A percentile compares a stretch with the other conserved stretches of the same genome.
phyloP scores from a whole-genome alignment of 1,139 yeast genomes.

The Sugiyamaella neomexicana region DNA sequence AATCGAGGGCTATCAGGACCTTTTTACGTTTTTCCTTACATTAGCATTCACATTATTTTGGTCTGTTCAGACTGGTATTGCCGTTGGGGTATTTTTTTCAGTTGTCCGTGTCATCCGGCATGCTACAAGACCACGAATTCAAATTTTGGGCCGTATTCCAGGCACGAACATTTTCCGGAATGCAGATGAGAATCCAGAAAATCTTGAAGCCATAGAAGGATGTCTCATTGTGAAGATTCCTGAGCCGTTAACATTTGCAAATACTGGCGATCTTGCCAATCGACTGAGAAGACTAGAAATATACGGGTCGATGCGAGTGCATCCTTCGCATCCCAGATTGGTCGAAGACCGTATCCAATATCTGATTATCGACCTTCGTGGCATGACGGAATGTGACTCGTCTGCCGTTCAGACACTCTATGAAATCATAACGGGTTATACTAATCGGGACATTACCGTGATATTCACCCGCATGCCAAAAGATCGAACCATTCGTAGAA shows the following conservation, averaged over 20 bases:
- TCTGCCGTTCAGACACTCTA: slow-evolving; percentile 77
- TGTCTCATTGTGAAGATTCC: slow-evolving; percentile 85
- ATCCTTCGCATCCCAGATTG: slow-evolving; percentile 72
- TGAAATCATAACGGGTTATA: slow-evolving; percentile 55
- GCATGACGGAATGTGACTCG: slow-evolving; percentile 85
- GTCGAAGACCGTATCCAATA: slow-evolving; percentile 59
- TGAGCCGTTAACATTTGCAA: slow-evolving; percentile 91
- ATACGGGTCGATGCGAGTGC: slow-evolving; percentile 80
- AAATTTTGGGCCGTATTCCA: slow-evolving; percentile 80
- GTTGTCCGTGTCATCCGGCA: slow-evolving; percentile 78
- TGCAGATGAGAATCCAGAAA: slow-evolving; percentile 55
- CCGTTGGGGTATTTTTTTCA: slow-evolving; percentile 79
- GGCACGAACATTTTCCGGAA: slow-evolving; percentile 74
- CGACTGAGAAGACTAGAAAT: slow-evolving; percentile 75
- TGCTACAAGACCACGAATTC: slow-evolving; percentile 85
- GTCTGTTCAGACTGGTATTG: slow-evolving; percentile 88
- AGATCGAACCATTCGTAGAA: slow-evolving; percentile 42
- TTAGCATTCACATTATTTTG: slow-evolving; percentile 70
- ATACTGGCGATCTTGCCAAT: slow-evolving; percentile 76
- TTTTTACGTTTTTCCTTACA: slow-evolving; percentile 71
- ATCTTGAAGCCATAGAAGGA: slow-evolving; percentile 72
- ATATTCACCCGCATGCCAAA: slow-evolving; percentile 65
- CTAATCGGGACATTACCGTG: slow-evolving; percentile 59
- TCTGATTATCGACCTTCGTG: slow-evolving; percentile 78
- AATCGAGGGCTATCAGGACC: slow-evolving; percentile 74